Base-by-base conservation (phyloP, 345 rosid species). In the Moricandia arvensis region DNA sequence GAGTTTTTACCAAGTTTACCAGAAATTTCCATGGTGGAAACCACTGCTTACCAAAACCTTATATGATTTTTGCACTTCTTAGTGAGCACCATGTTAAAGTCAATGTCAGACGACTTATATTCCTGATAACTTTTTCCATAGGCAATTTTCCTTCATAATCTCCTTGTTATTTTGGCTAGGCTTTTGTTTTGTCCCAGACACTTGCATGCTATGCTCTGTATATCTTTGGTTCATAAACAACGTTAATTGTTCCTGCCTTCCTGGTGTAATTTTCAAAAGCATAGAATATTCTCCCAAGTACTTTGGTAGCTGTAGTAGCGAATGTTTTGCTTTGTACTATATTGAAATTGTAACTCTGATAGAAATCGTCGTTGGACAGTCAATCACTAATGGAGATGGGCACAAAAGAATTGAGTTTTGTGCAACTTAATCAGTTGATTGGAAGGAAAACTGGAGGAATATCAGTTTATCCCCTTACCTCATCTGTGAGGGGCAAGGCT, bases 381-480 rank as follows among this genome's bases (percentile, higher is more conserved):
- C 97, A 91, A 68, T 90, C 97, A 24, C 82, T 94, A 83, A 79
- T 90, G 77, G 97, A 94, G 88, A 94, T 94, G 98, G 98, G 98
- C 72, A 89, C 97, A 65, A 86, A 88, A 77, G 90, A 94, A 84
- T 80, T 90, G 83, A 81, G 80, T 69, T 94, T 94, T 84, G 98
- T 94, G 59, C 97, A 94, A 82, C 95, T 94, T 68, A 91, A 94
- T 84, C 98, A 94, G 79, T 83, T 94, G 75, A 91, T 94, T 87
- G 98, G 98, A 83, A 86, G 96, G 85, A 94, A 91, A 86, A 94
- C 98, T 11, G 98, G 97, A 53, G 97, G 98, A 33, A 90, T 94
- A 81, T 94, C 97, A 8, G 88, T 94, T 79, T 94, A 90, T 81
- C 97, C 97, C 59, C 86, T 90, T 74, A 89, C 92, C 73, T 94